Evolutionary conservation across 2,329 filamentous ascomycete species (phyloP), one percentile per base, ranked within the genome.

Genomic region (Beauveria caledonica): DNA sequence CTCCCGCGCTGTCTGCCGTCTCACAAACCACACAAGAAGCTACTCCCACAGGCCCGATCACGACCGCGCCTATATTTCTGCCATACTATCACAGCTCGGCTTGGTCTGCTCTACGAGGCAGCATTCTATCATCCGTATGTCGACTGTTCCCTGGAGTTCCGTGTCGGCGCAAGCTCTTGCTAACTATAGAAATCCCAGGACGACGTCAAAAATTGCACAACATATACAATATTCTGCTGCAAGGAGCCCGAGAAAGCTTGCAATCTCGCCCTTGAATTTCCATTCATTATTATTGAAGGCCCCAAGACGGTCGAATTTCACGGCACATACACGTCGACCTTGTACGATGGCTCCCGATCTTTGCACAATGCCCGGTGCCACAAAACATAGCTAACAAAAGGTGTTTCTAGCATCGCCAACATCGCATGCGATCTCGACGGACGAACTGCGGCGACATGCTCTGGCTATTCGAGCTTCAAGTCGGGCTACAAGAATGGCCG

Each of bases 181-280:
- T 58, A 29, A 58, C n/a, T 1, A 3, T 51, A 5, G 19, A 10
- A 17, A 29, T 6, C 9, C 39, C 63, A 78, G 76, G 69, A 79
- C 61, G 63, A 67, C 17, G 60, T 68, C 10, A 68, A 67, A 6
- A 66, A 64, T 60, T 65, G 73, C 62, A 80, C 78, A 17, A 75
- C 76, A 25, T 80, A 78, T 63, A 80, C 78, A 60, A 76, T 80
- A 45, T 80, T 80, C 65, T 80, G 78, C 62, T 73, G 74, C 10
- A 71, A 75, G 33, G 67, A 74, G 59, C 71, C 72, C n/a, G 71
- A 73, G 3, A 69, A 69, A 6, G 71, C 69, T 7, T 80, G 78
- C 66, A 73, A 75, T 59, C 68, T 80, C 8, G 74, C 74, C 7
- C 73, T 77, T 15, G 76, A 78, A 49, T 73, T 80, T 40, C 78